Base-by-base conservation (phyloP, 306 rosid genomes). In the Fagus crenata region DNA sequence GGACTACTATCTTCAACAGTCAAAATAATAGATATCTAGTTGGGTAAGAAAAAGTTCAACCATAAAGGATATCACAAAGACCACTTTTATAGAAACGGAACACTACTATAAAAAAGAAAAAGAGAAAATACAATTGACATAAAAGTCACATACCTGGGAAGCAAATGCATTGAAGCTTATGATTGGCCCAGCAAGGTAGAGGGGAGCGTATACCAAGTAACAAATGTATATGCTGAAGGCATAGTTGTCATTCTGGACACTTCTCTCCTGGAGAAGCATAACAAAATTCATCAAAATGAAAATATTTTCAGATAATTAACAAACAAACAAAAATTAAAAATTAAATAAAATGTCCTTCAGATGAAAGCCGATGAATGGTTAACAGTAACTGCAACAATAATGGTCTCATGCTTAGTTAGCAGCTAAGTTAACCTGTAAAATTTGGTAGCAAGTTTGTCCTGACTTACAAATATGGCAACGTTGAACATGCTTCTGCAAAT, bases 141-240 rank as follows among this genome's bases (percentile, higher is more conserved):
- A 60, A 33, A 60, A 70, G 77, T 73, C 78, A 80, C 86, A 80
- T 32, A 95, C 97, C 97, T 95, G 98, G 56, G 97, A 88, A 69
- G 98, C 97, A 86, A 88, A 95, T 17, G 97, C 98, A 67, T 95
- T 95, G 90, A 90, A 95, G 91, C 91, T 95, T 80, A 92, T 73
- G 61, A 95, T 86, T 74, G 97, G 98, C 74, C 98, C 98, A 37
- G 97, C 89, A 81, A 95, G 89, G 78, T 95, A 92, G 59, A 95
- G 91, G 65, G 97, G 97, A 32, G 98, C 97, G 82, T 88, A 95
- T 43, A 91, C 77, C 96, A 92, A 85, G 85, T 92, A 95, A 73
- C 91, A 87, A 67, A 95, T 90, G 89, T 92, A 95, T 35, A 84
- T 76, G 36, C 71, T 71, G 78, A 81, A 87, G 71, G 90, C 35